Base-by-base conservation (phyloP, 495 filamentous ascomycete genomes). In the Symbiotaphrina buchneri region DNA sequence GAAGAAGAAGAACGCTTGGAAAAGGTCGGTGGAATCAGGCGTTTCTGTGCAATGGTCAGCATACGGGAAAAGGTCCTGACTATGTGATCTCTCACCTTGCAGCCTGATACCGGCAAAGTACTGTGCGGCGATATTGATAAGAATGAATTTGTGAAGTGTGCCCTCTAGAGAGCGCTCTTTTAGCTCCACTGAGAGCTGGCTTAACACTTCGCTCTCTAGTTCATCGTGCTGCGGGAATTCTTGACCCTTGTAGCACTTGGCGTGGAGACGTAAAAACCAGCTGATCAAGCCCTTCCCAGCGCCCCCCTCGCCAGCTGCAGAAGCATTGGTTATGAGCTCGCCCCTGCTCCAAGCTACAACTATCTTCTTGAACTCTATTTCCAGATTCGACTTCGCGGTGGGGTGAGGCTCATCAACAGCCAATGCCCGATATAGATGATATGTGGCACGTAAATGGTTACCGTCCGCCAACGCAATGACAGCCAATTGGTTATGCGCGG, bases 181-280 rank as follows among this genome's bases (percentile, higher is more conserved):
- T 25, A 90, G 49, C 18, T 79, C 69, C 30, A 75, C 56, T 29
- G 66, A 62, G 16, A 92, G 50, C 27, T 80, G 76, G 39, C 70
- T 69, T 28, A 92, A 54, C 5, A 94, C 76, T 43, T 91, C 79
- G 32, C 64, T 71, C 52, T 95, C 85, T 6, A 95, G 55, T 46
- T 85, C 83, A 30, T 80, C 68, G 38, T 84, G 76, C 38, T 72
- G 65, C 1, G 61, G 48, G 42, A 85, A 73, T 33, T 67, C 65
- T 21, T 52, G 55, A 2, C 82, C 82, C 30, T 68, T 68, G 40
- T 73, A 87, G 49, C 75, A 83, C 42, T 71, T 71, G 10, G 78
- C 77, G 47, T 94, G 85, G 20, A 95, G 65, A 39, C 79, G 72
- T 38, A 90, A 65, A 40, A 93, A 94, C 76, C 73, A 91, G 21